Evolutionary conservation across 1,284 basidiomycete genomes (phyloP).

Genomic region (Gymnopus androsaceus): DNA sequence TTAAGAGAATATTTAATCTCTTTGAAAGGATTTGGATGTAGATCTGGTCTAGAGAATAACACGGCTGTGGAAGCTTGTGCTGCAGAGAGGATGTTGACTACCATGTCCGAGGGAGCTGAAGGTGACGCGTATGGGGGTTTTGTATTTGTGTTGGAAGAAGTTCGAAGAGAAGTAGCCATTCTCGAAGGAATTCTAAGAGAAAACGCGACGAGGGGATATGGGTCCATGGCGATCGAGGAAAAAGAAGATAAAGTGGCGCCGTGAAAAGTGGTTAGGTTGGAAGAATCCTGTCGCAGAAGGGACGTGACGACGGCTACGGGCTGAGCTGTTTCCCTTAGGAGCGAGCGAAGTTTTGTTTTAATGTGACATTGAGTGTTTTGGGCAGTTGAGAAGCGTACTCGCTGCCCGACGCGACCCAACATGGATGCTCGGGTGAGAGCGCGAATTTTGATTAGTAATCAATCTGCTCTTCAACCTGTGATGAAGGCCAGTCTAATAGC

Average conservation of each 20-base stretch:
- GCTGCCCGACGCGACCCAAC: not conserved
- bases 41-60: constrained; percentile 64
- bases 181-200: constrained; percentile 87
- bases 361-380: constrained; percentile 4
- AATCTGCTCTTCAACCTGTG: no score
- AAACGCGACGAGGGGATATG: constrained; percentile 84
- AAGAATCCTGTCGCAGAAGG: constrained; percentile 8
- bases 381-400: not conserved
- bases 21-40: constrained; percentile 59
- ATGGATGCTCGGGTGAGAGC: not conserved
- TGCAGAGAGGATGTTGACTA: constrained; percentile 70
- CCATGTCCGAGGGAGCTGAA: constrained; percentile 47
- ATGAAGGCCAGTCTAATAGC: no score
- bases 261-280: constrained; percentile 49
- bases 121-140: no score
- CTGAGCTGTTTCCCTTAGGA: constrained; percentile 61
- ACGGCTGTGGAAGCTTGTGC: constrained; percentile 56
- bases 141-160: constrained; percentile 10
- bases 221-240: constrained; percentile 87
- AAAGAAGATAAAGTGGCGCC: constrained; percentile 93
- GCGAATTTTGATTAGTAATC: not conserved
- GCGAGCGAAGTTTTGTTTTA: constrained; percentile 33
- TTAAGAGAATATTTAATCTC: constrained; percentile 38
- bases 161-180: constrained; percentile 64
- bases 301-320: constrained; percentile 60